These are phyloP conservation scores for Aphanomyces astaci DNA, from an alignment of 352 stramenopile genomes.

Conservation along the genomic window DNA sequence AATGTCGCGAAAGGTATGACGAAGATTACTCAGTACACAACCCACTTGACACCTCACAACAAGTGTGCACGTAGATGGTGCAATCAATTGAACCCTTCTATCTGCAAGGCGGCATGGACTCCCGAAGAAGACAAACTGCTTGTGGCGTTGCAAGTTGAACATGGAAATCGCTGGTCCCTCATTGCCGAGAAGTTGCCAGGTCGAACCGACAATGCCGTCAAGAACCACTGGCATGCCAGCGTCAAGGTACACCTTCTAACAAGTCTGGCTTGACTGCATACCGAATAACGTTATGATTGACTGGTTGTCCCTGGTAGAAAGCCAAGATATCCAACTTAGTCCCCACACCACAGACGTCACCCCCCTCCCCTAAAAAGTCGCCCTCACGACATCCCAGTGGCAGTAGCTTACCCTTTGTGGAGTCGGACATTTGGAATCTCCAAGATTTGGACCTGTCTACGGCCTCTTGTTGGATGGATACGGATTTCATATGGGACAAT, in stretches of 20 bases:
- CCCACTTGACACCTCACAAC: no score
- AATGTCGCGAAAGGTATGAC: conserved; percentile 25
- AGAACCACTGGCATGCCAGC: conserved; percentile 90
- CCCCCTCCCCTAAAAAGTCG: no score
- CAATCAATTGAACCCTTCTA: conserved; percentile 73
- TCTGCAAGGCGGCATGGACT: conserved; percentile 74
- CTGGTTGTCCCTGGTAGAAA: no score
- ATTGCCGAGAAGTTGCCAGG: conserved; percentile 95
- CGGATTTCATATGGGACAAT: no score
- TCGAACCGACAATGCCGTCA: conserved; percentile 94
- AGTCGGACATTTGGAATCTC: no score
- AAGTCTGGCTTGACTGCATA: not conserved
- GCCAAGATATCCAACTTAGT: no score
- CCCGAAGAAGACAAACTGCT: conserved; percentile 83
- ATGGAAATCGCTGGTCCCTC: conserved; percentile 96
- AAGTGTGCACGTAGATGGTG: conserved; percentile 80
- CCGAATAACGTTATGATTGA: no score
- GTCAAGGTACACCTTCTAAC: conserved; percentile 7
- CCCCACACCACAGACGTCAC: not conserved
- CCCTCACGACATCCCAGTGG: no score
- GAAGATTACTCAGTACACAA: no score
- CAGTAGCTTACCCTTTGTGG: no score
- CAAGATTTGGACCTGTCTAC: no score
- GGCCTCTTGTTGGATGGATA: no score
- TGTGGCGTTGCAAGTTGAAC: conserved; percentile 62